phyloP scores from a whole-genome alignment of 129 eudicot genomes.

The Pseudognaphalium luteoalbum region DNA sequence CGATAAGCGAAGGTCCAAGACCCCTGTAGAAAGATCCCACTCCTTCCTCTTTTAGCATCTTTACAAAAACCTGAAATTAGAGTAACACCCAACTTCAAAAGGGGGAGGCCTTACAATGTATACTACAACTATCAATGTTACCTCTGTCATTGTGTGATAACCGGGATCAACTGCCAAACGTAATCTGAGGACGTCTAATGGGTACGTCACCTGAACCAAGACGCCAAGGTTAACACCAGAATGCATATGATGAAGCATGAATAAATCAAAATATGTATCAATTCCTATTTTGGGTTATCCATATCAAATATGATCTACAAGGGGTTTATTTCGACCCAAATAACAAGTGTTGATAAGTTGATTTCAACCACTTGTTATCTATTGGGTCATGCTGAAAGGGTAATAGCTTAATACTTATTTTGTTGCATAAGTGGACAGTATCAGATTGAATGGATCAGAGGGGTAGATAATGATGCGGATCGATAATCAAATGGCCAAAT shows the following conservation, averaged over 20 bases:
- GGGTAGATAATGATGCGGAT: not conserved
- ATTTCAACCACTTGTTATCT: not conserved
- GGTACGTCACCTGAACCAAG: constrained; percentile 72
- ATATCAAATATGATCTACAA: not conserved
- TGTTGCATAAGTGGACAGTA: not conserved
- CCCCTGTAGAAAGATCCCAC: constrained; percentile 73
- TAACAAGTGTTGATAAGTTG: not conserved
- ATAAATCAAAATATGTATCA: no score
- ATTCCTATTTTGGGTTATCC: not conserved
- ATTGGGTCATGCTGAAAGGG: no score
- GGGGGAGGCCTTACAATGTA: not conserved
- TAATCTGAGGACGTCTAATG: constrained; percentile 83
- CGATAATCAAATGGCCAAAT: no score
- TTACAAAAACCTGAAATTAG: constrained; percentile 59
- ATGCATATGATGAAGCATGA: not conserved
- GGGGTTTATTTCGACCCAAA: not conserved
- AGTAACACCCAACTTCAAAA: constrained; percentile 5
- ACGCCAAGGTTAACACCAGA: not conserved
- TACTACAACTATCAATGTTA: constrained; percentile 25
- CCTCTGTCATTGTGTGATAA: constrained; percentile 77
- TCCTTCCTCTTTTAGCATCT: constrained; percentile 92
- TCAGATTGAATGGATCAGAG: not conserved
- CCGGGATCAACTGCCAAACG: constrained; percentile 98
- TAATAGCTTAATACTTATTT: not conserved
- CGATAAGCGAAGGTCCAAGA: constrained; percentile 89